These are phyloP conservation scores for Nothophaeocryptopus gaeumannii DNA, from an alignment of 2,329 filamentous ascomycete genomes.

Conservation along the genomic window DNA sequence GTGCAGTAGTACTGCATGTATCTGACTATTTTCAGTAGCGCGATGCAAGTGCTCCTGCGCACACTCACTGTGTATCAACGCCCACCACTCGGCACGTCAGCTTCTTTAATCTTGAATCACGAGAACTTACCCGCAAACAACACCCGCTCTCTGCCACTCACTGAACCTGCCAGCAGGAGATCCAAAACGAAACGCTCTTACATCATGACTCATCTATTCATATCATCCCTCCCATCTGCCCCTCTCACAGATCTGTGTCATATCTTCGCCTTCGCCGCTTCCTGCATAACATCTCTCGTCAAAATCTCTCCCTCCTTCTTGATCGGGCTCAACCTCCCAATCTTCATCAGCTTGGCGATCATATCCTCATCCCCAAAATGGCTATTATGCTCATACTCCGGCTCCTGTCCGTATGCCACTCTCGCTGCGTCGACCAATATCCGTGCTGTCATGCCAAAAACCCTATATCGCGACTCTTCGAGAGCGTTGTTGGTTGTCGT, in stretches of 20 bases:
- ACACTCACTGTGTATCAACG: too few species aligned
- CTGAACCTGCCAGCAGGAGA: too few species aligned
- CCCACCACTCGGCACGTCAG: too few species aligned
- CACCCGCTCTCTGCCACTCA: too few species aligned
- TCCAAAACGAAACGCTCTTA: too few species aligned
- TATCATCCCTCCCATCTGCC: too few species aligned
- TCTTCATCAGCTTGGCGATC: constrained; percentile 55
- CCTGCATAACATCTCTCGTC: constrained; percentile 37
- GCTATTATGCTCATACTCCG: constrained; percentile 74
- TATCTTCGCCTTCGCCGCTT: constrained; percentile 34
- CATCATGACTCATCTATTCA: too few species aligned
- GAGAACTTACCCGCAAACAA: too few species aligned
- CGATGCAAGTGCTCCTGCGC: too few species aligned
- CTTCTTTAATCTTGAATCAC: too few species aligned
- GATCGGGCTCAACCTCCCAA: constrained; percentile 55
- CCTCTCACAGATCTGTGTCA: constrained; percentile 1
- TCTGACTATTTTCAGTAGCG: too few species aligned
- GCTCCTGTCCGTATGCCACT: constrained; percentile 76
- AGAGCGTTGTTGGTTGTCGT: constrained; percentile 26
- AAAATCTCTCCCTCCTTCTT: constrained; percentile 50
- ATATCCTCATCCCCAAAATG: constrained; percentile 66
- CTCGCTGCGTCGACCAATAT: constrained; percentile 86
- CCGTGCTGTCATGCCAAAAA: constrained; percentile 92
- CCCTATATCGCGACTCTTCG: constrained; percentile 59
- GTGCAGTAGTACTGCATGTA: too few species aligned